Evolutionary conservation across 2,329 filamentous ascomycete genomes (phyloP), one percentile per base, ranked within the genome.

Genomic region (Penicillium sp.): DNA sequence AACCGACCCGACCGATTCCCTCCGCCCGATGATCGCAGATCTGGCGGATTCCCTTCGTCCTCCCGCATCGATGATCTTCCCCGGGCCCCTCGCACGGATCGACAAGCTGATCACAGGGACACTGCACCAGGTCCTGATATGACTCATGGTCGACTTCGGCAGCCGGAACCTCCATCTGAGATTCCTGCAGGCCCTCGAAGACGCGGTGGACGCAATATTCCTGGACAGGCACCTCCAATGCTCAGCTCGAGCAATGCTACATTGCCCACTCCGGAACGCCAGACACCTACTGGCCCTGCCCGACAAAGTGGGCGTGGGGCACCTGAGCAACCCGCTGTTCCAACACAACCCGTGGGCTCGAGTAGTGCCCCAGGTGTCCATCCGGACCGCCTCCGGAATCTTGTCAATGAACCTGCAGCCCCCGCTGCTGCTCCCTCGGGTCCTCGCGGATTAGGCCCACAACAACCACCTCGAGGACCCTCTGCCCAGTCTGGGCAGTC

Each of bases 111-210:
- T 34, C 57, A 63, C 13, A 64, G 64, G 44, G 75, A 77, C 28
- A 59, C 68, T 29, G 56, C 62, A 28, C 49, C 64, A 39, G 64
- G 69, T 3, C 60, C 65, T 28, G 70, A 79, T 56, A 64, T 72
- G 56, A 71, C 63, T 41, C 70, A 75, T 61, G 75, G 75, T 28
- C 70, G 76, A 43, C 62, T 76, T 19, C 64, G 69, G n/a, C 67
- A 67, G 56, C 64, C 66, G 15, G 69, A 70, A 12, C 53, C 64
- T 12, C 50, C 61, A 44, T 49, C 60, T 22, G 70, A 81, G 19
- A 73, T 69, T 43, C 79, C 80, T 22, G 78, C 76, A 34, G 80
- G 79, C 2, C 80, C 79, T 45, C 71, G 76, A 31, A 71, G 67
- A 52, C 52, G 43, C 24, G 34, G 48, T 31, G 48, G 52, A 19